Conservation (phyloP, 805 yeast species). For the Starmerella floricola region DNA sequence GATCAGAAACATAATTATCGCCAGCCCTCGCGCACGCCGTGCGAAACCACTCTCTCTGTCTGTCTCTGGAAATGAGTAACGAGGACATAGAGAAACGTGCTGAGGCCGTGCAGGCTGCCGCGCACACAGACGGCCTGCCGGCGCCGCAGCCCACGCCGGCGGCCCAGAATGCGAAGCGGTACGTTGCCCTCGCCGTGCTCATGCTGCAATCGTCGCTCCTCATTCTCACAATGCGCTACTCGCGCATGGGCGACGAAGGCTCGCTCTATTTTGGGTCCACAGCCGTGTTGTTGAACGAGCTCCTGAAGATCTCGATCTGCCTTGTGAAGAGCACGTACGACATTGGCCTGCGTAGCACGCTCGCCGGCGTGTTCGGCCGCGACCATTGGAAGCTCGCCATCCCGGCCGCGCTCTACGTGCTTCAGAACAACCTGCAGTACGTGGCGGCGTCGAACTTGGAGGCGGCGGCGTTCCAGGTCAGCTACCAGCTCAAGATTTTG, state of each 20-base stretch:
- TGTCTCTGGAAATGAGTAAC: no score
- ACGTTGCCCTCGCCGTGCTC: constrained; percentile 30
- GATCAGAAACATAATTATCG: no score
- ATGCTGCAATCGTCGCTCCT: constrained; percentile 33
- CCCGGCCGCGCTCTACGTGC: constrained; percentile 33
- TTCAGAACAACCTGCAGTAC: constrained; percentile 33
- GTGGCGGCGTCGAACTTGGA: constrained; percentile 34
- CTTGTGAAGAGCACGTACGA: constrained; percentile 22
- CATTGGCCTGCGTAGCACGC: constrained; percentile 23
- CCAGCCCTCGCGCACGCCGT: no score
- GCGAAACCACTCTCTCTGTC: no score
- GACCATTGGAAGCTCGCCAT: constrained; percentile 34
- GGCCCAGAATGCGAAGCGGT: constrained; percentile 19
- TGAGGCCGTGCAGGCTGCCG: not conserved
- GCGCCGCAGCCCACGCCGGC: constrained; percentile 1
- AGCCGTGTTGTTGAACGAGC: constrained; percentile 33
- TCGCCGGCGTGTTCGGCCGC: constrained; percentile 27
- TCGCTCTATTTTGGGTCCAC: constrained; percentile 31
- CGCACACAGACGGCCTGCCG: not conserved
- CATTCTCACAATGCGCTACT: constrained; percentile 34
- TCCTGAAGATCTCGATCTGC: constrained; percentile 30
- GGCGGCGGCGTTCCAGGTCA: constrained; percentile 35
- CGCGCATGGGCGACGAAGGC: constrained; percentile 32
- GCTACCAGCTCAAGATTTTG: constrained; percentile 34
- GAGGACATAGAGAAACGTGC: constrained; percentile 4